Base-by-base conservation (phyloP, 1,139 yeast species). In the Petasospora rhodanensis region DNA sequence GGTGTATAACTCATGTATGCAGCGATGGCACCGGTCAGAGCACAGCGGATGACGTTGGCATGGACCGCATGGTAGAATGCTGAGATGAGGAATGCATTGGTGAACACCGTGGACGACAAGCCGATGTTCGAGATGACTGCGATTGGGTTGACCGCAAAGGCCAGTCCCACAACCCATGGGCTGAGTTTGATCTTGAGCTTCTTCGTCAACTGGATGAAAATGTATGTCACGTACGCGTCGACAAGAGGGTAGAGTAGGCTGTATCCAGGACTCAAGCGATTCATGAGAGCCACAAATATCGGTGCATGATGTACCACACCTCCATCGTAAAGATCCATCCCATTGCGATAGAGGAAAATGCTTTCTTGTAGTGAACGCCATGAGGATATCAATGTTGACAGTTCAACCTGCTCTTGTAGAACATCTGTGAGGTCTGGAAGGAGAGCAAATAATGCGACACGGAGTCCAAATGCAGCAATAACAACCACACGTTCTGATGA, bases 221-320 rank as follows among this genome's bases (percentile, higher is more conserved):
- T 51, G 30, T 45, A 49, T 9, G 71, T 70, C 15, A 66, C 58
- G 4, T 61, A 34, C 4, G 61, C 52, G 41, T 74, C 79, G 3
- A 61, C 44, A 2, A 55, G 27, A 2, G 72, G 55, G 44, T 58
- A 74, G 1, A 68, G 54, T 16, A 61, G 46, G 15, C 52, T 46
- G 26, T 57, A 45, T 13, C 41, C 42, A 13, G 47, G 31, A 38
- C 55, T 35, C 8, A 42, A 34, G 3, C 18, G 17, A 12, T 44
- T 44, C 27, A 76, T 41, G 3, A 65, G 40, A 19, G 66, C 63
- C 43, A 81, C 63, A 9, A 75, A 45, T 21, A 89, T 54, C 1
- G 96, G 96, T 5, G 94, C 71, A 52, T 86, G 94, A 55, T 87
- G 93, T 29, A 82, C 85, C 19, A 85, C 79, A 2, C 95, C 95